Percentiles rank a stretch among this genome's conserved stretches.
phyloP scores from a whole-genome alignment of 106 monocot genomes.

The Apostasia ramifera region DNA sequence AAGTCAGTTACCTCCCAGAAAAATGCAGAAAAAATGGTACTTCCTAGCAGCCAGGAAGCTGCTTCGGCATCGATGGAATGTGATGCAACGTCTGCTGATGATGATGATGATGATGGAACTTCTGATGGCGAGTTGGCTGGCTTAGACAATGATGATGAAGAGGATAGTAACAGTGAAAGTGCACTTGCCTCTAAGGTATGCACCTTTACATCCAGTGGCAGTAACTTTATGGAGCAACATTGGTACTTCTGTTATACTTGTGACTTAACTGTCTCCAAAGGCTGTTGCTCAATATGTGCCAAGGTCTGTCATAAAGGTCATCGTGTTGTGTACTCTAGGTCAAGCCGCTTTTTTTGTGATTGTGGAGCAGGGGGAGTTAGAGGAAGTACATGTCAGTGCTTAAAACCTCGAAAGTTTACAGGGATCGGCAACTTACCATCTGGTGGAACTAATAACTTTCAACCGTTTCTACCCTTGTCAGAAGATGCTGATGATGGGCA shows the following conservation, averaged over 20 bases:
- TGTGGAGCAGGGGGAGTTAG: conserved; percentile 99
- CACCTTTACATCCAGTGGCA: conserved; percentile 99
- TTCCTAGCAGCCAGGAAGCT: conserved; percentile 44
- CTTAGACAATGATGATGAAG: conserved; percentile 87
- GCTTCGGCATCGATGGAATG: conserved; percentile 56
- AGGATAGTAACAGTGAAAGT: conserved; percentile 77
- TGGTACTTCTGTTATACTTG: conserved; percentile 99
- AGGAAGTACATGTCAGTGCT: conserved; percentile 86
- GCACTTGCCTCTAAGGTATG: conserved; percentile 91
- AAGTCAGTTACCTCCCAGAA: conserved; percentile 44
- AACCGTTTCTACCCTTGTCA: conserved; percentile 48
- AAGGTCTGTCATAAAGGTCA: conserved; percentile 96
- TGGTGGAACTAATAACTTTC: conserved; percentile 35
- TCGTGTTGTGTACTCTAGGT: conserved; percentile 96
- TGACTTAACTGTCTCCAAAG: conserved; percentile 93
- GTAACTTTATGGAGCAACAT: conserved; percentile 98
- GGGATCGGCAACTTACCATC: conserved; percentile 30
- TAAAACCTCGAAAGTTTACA: conserved; percentile 80
- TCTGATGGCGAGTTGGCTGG: conserved; percentile 94
- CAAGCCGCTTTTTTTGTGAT: conserved; percentile 98
- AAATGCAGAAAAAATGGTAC: conserved; percentile 54
- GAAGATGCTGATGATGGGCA: conserved; percentile 52
- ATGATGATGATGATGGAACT: conserved; percentile 98
- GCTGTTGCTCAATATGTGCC: conserved; percentile 95
- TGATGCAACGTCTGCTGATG: conserved; percentile 86